Evolutionary conservation across 495 filamentous ascomycete genomes (phyloP).

Genomic region (Sphaerosporella brunnea): DNA sequence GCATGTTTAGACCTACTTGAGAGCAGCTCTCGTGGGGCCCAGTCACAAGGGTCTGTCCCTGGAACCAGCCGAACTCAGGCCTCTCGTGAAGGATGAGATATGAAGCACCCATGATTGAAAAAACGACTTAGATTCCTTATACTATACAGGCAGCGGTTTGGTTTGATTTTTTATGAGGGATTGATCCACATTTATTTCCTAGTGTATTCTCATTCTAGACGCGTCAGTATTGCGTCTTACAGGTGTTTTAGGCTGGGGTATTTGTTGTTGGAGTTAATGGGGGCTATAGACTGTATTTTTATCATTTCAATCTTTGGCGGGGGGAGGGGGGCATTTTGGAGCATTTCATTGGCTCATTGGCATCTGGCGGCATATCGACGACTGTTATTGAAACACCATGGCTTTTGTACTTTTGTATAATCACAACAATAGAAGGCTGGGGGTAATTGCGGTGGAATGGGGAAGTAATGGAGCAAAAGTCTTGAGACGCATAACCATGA

Average conservation of each 20-base stretch:
- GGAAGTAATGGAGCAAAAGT: too few relatives aligned
- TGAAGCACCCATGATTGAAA: neutral
- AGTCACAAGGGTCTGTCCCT: constrained; percentile 16
- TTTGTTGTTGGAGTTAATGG: constrained; percentile 26
- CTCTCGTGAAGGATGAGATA: constrained; percentile 8
- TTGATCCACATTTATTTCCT: neutral
- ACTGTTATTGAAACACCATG: too few relatives aligned
- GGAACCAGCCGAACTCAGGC: constrained; percentile 1
- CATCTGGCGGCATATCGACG: too few relatives aligned
- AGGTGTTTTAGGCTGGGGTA: constrained; percentile 24
- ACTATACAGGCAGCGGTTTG: neutral
- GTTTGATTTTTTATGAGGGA: constrained; percentile 9
- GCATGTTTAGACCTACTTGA: constrained; percentile 26
- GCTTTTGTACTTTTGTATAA: too few relatives aligned
- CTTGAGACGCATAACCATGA: too few relatives aligned
- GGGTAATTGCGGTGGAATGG: too few relatives aligned
- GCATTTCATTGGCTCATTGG: too few relatives aligned
- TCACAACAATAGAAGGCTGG: too few relatives aligned
- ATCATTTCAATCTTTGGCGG: neutral
- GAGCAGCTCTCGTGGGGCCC: constrained; percentile 18
- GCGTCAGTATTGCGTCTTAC: constrained; percentile 23
- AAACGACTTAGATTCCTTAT: neutral
- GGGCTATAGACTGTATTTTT: constrained; percentile 23
- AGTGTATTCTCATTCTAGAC: constrained; percentile 13
- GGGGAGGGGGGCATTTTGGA: neutral